These are phyloP conservation scores for Lagenaria siceraria DNA, from an alignment of 306 rosid species.

Conservation along the genomic window DNA sequence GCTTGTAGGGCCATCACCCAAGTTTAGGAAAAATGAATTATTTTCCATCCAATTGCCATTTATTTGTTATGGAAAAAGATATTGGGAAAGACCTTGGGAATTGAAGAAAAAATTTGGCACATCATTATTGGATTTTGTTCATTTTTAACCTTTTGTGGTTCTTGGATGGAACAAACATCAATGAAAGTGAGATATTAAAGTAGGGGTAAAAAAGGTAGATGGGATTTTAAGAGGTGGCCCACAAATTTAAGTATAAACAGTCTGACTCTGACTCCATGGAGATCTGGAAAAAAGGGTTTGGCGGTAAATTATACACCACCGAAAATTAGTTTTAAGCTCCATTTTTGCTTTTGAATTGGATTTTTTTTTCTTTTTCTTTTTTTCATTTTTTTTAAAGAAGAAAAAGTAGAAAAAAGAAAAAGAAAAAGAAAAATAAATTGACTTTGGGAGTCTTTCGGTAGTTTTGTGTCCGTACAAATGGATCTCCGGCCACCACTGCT, in stretches of 20 bases:
- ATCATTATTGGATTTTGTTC: too few relatives aligned
- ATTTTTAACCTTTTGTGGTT: not conserved
- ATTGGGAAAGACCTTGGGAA: too few relatives aligned
- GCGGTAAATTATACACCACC: not conserved
- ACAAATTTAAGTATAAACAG: not conserved
- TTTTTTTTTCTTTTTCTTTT: too few relatives aligned
- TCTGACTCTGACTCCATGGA: not conserved
- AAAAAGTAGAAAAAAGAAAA: too few relatives aligned
- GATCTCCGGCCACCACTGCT: not conserved
- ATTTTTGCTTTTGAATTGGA: not conserved
- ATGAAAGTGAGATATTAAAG: not conserved
- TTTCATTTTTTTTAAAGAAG: too few relatives aligned
- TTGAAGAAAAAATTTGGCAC: too few relatives aligned
- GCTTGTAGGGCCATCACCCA: too few relatives aligned
- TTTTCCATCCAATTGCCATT: too few relatives aligned
- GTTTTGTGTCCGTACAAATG: not conserved
- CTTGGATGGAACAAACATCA: not conserved
- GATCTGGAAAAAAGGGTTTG: not conserved
- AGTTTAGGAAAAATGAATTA: too few relatives aligned
- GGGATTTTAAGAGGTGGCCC: not conserved
- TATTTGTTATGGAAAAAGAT: too few relatives aligned
- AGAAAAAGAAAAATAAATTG: not conserved
- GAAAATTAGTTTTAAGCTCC: not conserved
- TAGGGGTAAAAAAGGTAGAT: not conserved
- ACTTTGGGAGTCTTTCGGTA: not conserved